A percentile compares a stretch with the other conserved stretches of the same genome.
phyloP scores from a whole-genome alignment of 495 filamentous ascomycete species.

The Penicillium herquei region DNA sequence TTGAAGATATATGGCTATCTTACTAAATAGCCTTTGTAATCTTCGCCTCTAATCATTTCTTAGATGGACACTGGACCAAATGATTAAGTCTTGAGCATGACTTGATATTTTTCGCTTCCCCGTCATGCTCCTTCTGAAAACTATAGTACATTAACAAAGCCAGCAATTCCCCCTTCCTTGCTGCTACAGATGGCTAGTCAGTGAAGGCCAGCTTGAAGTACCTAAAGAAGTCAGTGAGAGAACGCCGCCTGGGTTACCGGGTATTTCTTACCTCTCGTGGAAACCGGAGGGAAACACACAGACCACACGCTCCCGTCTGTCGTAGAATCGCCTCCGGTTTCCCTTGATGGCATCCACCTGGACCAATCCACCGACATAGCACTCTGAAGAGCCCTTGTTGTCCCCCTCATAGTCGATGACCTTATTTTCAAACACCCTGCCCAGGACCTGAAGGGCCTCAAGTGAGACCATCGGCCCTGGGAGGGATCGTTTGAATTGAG shows the following conservation, averaged over 20 bases:
- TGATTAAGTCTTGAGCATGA: no score
- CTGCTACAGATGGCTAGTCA: neutral
- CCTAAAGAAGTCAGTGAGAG: neutral
- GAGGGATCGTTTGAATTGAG: neutral
- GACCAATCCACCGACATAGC: neutral
- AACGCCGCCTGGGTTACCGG: neutral
- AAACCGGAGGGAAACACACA: neutral
- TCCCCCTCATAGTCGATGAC: neutral
- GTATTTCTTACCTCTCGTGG: neutral
- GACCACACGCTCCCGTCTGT: neutral
- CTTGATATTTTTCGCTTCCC: no score
- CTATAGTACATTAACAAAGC: no score
- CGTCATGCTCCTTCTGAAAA: no score
- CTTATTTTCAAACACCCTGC: neutral
- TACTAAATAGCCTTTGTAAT: no score
- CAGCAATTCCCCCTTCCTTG: no score
- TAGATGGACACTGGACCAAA: no score
- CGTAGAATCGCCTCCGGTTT: neutral
- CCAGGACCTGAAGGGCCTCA: neutral
- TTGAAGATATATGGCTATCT: no score
- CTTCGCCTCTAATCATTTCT: no score
- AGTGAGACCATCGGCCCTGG: neutral
- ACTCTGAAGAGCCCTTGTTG: neutral
- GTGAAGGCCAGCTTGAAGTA: neutral
- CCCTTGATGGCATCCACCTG: neutral